phyloP scores from a whole-genome alignment of 495 filamentous ascomycete species.

The Aspergillus conjunctus region DNA sequence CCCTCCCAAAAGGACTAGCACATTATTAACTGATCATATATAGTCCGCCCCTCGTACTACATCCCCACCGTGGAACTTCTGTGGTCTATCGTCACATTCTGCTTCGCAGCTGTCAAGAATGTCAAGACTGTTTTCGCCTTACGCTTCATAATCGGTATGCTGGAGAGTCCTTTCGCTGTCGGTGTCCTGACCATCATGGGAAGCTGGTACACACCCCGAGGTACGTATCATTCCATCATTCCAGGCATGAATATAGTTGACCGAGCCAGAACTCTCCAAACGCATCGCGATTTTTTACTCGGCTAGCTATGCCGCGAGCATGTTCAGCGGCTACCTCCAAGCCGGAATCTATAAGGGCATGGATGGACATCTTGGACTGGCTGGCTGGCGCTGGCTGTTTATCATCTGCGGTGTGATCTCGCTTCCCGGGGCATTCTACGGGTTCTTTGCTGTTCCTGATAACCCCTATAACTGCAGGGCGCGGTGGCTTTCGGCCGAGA shows the following conservation, averaged over 20 bases:
- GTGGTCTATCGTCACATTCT: constrained; percentile 11
- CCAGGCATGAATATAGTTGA: not conserved
- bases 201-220: constrained; percentile 8
- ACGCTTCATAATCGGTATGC: constrained; percentile 6
- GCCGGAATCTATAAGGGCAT: constrained; percentile 43
- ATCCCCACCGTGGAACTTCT: constrained; percentile 11
- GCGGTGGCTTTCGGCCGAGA: constrained; percentile 38
- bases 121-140: constrained; percentile 6
- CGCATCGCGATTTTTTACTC: constrained; percentile 33
- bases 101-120: constrained; percentile 10
- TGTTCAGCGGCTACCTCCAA: constrained; percentile 39
- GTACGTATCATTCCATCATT: not conserved
- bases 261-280: not conserved
- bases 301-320: constrained; percentile 48
- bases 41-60: constrained; percentile 8
- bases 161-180: constrained; percentile 1
- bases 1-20: not conserved
- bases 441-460: constrained; percentile 40
- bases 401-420: constrained; percentile 54
- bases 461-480: constrained; percentile 46
- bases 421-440: constrained; percentile 47
- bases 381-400: constrained; percentile 57
- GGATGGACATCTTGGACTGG: constrained; percentile 47
- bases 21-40: no score
- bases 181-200: constrained; percentile 2